phyloP scores from a whole-genome alignment of 2,329 filamentous ascomycete genomes.

The Sporothrix phasma region DNA sequence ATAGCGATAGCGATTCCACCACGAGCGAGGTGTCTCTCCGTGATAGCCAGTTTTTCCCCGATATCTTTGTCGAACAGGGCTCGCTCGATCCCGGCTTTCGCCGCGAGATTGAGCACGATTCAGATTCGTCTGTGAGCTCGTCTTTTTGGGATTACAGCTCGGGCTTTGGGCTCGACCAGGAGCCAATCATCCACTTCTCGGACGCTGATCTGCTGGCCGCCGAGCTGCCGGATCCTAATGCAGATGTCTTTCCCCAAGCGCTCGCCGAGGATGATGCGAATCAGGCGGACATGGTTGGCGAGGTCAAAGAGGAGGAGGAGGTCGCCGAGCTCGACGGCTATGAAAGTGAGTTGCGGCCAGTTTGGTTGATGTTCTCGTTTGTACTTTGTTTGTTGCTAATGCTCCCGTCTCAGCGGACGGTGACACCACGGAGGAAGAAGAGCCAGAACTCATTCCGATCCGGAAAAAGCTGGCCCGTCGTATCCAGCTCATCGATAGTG shows the following conservation, averaged over 20 bases:
- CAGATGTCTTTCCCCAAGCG: background rate
- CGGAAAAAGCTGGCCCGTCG: slow-evolving; percentile 38
- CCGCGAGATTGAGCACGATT: slow-evolving; percentile 60
- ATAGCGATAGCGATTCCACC: slow-evolving; percentile 57
- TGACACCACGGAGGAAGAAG: slow-evolving; percentile 52
- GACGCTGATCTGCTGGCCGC: slow-evolving; percentile 24
- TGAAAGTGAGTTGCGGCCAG: slow-evolving; percentile 41
- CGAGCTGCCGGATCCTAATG: background rate
- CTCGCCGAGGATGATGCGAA: background rate
- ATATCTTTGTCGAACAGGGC: slow-evolving; percentile 69
- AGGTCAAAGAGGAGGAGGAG: background rate
- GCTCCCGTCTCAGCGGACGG: slow-evolving; percentile 39
- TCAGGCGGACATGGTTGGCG: background rate
- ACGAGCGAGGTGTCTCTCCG: slow-evolving; percentile 48
- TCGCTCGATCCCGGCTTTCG: slow-evolving; percentile 62
- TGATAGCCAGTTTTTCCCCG: slow-evolving; percentile 57
- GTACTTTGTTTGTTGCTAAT: slow-evolving; percentile 30
- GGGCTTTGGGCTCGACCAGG: slow-evolving; percentile 28
- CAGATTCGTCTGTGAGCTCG: slow-evolving; percentile 46
- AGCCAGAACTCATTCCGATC: slow-evolving; percentile 37
- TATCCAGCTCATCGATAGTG: slow-evolving; percentile 27
- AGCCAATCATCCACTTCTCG: slow-evolving; percentile 23
- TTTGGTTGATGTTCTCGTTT: slow-evolving; percentile 12
- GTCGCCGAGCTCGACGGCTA: slow-evolving; percentile 45
- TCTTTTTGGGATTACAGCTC: slow-evolving; percentile 56